Evolutionary conservation across 352 stramenopile genomes (phyloP).

Genomic region (Phytophthora boehmeriae): DNA sequence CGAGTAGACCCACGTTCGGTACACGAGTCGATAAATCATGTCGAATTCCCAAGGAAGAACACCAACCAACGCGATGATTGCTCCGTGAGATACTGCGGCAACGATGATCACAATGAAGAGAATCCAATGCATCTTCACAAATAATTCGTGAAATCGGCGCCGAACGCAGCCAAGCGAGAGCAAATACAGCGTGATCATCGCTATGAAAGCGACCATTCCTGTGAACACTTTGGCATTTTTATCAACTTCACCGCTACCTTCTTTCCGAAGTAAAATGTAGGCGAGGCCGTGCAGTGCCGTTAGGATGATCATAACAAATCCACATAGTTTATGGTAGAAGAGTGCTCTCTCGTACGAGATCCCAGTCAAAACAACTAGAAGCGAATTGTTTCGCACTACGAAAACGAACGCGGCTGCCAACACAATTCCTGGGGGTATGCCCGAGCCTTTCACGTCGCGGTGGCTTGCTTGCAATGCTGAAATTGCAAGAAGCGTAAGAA

Average conservation of each 20-base stretch:
- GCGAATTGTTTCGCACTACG: slow-evolving; percentile 50
- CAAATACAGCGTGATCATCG: slow-evolving; percentile 32
- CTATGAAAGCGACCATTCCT: slow-evolving; percentile 31
- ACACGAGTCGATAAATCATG: slow-evolving; percentile 41
- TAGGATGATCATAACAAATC: slow-evolving; percentile 37
- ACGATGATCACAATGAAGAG: slow-evolving; percentile 50
- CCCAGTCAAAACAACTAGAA: slow-evolving; percentile 37
- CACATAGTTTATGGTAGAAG: slow-evolving; percentile 56
- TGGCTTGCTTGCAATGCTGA: slow-evolving; percentile 8
- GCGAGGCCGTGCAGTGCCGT: slow-evolving; percentile 34
- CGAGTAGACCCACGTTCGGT: slow-evolving; percentile 20
- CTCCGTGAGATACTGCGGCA: slow-evolving; percentile 40
- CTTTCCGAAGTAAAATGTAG: slow-evolving; percentile 30
- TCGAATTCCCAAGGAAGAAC: slow-evolving; percentile 38
- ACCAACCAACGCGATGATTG: slow-evolving; percentile 28
- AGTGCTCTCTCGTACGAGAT: slow-evolving; percentile 52
- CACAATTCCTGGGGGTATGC: slow-evolving; percentile 24
- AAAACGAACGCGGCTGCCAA: slow-evolving; percentile 40
- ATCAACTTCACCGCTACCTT: not conserved
- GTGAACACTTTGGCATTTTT: slow-evolving; percentile 8
- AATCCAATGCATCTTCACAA: slow-evolving; percentile 52
- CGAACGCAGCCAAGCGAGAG: slow-evolving; percentile 40
- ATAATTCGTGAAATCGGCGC: slow-evolving; percentile 51
- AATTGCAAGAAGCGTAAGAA: slow-evolving; percentile 13
- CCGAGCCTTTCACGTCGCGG: slow-evolving; percentile 23